phyloP scores from a whole-genome alignment of 495 filamentous ascomycete species.

The Xylaria telfairii region DNA sequence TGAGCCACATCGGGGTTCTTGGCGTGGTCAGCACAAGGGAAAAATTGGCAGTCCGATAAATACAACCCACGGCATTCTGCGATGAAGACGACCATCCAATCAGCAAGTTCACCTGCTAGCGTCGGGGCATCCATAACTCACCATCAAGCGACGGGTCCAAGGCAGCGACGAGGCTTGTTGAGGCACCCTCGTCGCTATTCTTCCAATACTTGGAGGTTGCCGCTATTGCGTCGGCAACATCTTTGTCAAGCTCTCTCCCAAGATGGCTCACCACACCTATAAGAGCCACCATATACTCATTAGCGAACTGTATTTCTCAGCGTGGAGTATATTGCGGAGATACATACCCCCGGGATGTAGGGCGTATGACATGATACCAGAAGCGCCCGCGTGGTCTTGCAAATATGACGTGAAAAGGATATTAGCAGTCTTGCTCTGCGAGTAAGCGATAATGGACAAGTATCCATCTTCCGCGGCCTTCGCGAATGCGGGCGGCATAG shows the following conservation, averaged over 20 bases:
- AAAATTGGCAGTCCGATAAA: conserved; percentile 49
- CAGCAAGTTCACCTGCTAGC: neutral
- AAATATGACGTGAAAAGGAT: conserved; percentile 62
- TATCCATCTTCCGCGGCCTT: conserved; percentile 55
- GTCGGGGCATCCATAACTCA: conserved; percentile 32
- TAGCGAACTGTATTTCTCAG: neutral
- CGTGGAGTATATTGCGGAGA: neutral
- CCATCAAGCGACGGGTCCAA: conserved; percentile 59
- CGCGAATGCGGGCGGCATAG: conserved; percentile 40
- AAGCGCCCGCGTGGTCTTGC: conserved; percentile 42
- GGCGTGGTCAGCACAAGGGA: conserved; percentile 30
- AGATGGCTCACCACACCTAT: conserved; percentile 40
- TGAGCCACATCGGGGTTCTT: conserved; percentile 26
- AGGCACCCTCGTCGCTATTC: conserved; percentile 57
- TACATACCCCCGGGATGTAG: conserved; percentile 57
- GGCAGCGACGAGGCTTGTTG: conserved; percentile 63
- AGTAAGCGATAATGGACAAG: conserved; percentile 60
- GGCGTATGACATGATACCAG: conserved; percentile 48
- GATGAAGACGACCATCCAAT: neutral
- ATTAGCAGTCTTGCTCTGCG: conserved; percentile 66
- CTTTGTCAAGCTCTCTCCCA: conserved; percentile 47
- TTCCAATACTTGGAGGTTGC: conserved; percentile 55
- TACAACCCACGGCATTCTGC: conserved; percentile 49
- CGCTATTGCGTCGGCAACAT: conserved; percentile 45
- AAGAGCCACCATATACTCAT: neutral